Base-by-base conservation (phyloP, 257 asterid genomes). In the Paraleonurus japonicus region DNA sequence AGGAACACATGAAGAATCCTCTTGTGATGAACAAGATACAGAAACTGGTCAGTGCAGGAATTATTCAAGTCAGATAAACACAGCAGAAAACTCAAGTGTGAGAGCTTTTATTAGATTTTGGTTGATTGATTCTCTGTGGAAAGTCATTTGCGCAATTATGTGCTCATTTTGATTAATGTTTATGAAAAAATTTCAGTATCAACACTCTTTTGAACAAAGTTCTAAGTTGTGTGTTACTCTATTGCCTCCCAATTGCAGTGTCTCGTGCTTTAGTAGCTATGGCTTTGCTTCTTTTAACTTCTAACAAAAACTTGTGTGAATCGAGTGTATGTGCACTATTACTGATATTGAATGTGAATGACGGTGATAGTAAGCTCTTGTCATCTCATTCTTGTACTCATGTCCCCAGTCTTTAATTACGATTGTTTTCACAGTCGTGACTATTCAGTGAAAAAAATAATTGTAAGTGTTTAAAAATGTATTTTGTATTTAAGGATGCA, bases 1-100 rank as follows among this genome's bases (percentile, higher is more conserved):
- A 89, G 54, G 89, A 86, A 0, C 98, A 94, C 80, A 84, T 78
- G 80, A 91, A 86, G 92, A 94, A 94, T 76, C 96, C 99, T 33
- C 80, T 19, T 7, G 99, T 94, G 70, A 94, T 88, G 99, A 75
- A 59, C 85, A 94, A 91, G 90, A 84, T 94, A 24, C 97, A 94
- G 86, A 91, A 94, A 73, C 93, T 94, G 16, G 72, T 91, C 50
- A 89, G 80, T 67, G 95, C 96, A 0, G 99, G 99, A 71, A 94
- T 94, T 8, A 95, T 94, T 26, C 99, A 94, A 75, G 79, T 94
- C 37, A 81, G 61, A 73, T 94, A 64, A 74, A 47, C 54, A n/a
- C 9, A 47, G 22, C 22, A 47, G 2, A 47, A n/a, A 4, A n/a
- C 3, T n/a, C n/a, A n/a, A n/a, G n/a, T 47, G 54, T 47, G 54